Base-by-base conservation (phyloP, 2,329 filamentous ascomycete species). In the Nemania bipapillata region DNA sequence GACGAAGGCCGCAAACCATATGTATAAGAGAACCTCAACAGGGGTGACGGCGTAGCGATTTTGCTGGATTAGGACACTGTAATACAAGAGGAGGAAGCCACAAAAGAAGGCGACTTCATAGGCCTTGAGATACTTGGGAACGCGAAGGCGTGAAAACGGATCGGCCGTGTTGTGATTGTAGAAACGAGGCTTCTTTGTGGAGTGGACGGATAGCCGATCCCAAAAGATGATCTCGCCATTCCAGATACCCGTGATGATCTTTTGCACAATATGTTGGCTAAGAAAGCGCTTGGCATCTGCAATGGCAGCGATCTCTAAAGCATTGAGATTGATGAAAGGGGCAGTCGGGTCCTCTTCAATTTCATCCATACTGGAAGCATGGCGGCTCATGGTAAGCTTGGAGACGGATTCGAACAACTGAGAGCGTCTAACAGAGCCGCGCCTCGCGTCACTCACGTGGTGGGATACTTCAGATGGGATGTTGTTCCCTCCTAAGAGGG, bases 1-100 rank as follows among this genome's bases (percentile, higher is more conserved):
- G 45, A 92, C 89, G 81, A 97, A 97, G 7, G 93, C 91, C 4
- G 90, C 89, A 73, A 97, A 91, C 92, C 93, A 97, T 58, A 97
- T 80, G 77, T 95, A 96, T 49, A 97, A 86, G 17, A 92, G 77
- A 1, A 91, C 81, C 78, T 97, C 94, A 20, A 90, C 83, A 0
- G 84, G 77, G 0, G 91, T 93, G 61, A 97, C 88, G 30, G 84
- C 83, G 20, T 85, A 83, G 8, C 89, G 86, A 72, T 91, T 89
- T 69, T 92, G 86, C 73, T 93, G 88, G 53, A 96, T 87, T 35
- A 97, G 85, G 0, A 97, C 94, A n/a, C 89, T 86, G 76, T 97
- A 97, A 80, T 97, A 97, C 5, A 97, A 83, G 28, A 86, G 85
- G 47, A 97, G 82, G 74, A 93, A 92, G 0, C 85, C 84, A 24